A percentile compares a stretch with the other conserved stretches of the same genome.
Evolutionary conservation across 371 early-diverging fungal genomes (phyloP).

Genomic region (Cokeromyces recurvatus): DNA sequence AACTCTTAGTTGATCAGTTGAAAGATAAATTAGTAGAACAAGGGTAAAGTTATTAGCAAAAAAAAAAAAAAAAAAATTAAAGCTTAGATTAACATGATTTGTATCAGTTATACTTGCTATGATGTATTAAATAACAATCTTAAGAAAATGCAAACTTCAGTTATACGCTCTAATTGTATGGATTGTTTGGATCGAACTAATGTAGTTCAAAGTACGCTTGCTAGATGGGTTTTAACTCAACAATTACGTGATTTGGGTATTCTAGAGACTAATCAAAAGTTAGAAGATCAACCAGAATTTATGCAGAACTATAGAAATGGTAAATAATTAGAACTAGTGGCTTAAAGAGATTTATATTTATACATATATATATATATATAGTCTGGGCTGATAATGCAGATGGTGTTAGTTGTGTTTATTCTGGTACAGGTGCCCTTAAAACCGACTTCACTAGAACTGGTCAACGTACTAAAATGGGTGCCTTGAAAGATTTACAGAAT

Average conservation of each 20-base stretch:
- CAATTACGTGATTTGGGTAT: constrained; percentile 67
- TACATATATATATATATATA: constrained; percentile 9
- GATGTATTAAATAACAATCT: constrained; percentile 12
- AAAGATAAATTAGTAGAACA: constrained; percentile 62
- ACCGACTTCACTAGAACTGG: constrained; percentile 97
- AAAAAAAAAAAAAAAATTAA: no score
- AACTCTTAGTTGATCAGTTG: constrained; percentile 68
- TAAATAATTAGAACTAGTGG: constrained; percentile 12
- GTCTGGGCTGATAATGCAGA: constrained; percentile 99
- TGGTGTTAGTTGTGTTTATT: constrained; percentile 89
- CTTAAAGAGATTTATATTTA: background rate
- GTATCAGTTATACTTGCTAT: constrained; percentile 15
- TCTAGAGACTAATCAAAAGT: constrained; percentile 49
- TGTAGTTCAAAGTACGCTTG: constrained; percentile 92
- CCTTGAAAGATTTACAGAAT: constrained; percentile 79
- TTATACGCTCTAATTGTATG: constrained; percentile 98
- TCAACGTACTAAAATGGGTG: constrained; percentile 77
- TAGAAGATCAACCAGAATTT: constrained; percentile 50
- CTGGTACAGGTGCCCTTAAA: constrained; percentile 98
- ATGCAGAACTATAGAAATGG: constrained; percentile 42
- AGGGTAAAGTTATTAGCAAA: constrained; percentile 36
- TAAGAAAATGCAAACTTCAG: constrained; percentile 65
- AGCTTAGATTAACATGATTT: background rate
- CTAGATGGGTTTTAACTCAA: constrained; percentile 60
- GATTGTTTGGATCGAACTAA: constrained; percentile 99